Conservation (phyloP, 2,329 filamentous ascomycete genomes). For the Alternaria sp. region DNA sequence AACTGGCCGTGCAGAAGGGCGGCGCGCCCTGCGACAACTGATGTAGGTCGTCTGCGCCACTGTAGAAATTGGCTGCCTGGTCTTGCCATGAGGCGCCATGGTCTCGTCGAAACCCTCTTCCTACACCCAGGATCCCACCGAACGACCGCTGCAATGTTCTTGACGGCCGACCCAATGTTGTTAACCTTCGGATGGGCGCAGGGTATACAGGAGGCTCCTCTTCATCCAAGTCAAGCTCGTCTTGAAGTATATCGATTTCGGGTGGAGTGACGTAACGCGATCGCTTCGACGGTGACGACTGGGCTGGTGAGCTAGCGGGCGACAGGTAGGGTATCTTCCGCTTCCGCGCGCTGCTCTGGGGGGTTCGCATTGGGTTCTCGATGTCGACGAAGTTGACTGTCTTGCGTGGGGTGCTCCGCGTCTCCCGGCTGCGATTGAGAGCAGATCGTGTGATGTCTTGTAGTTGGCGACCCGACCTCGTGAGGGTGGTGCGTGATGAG, state of each 20-base stretch:
- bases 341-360: constrained; percentile 42
- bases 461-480: constrained; percentile 54
- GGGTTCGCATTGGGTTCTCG: constrained; percentile 39
- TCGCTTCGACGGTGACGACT: constrained; percentile 52
- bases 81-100: constrained; percentile 62
- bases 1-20: constrained; percentile 70
- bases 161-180: constrained; percentile 39
- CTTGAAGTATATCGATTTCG: constrained; percentile 42
- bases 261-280: constrained; percentile 36
- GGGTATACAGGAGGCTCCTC: constrained; percentile 34
- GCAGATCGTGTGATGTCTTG: constrained; percentile 58
- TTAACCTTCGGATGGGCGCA: constrained; percentile 48
- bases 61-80: constrained; percentile 66
- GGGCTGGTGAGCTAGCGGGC: constrained; percentile 49
- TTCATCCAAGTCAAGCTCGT: constrained; percentile 30
- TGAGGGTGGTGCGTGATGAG: constrained; percentile 32
- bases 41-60: constrained; percentile 61
- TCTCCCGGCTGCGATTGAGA: constrained; percentile 47
- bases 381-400: constrained; percentile 49
- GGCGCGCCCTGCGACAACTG: constrained; percentile 58
- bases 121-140: constrained; percentile 50
- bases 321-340: constrained; percentile 48
- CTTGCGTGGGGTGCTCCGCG: constrained; percentile 44
- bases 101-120: constrained; percentile 49
- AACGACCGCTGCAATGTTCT: constrained; percentile 55